phyloP scores from a whole-genome alignment of 805 yeast species.

The Ogataea saltuana region DNA sequence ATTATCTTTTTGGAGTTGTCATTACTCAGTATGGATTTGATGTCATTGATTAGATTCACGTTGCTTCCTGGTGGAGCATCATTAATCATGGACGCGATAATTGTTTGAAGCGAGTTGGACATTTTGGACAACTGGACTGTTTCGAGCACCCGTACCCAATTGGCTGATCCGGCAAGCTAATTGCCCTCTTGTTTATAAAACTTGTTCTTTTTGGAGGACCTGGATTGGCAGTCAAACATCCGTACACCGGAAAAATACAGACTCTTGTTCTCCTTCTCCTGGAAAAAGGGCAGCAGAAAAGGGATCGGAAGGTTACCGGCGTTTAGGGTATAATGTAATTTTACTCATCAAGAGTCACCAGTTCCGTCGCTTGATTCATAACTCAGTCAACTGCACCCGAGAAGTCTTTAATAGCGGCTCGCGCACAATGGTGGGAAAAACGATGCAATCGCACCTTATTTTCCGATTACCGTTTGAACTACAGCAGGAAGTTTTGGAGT shows the following conservation, averaged over 20 bases:
- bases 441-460: slow-evolving; percentile 5
- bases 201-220: not conserved
- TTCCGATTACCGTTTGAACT: slow-evolving; percentile 20
- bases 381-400: too few relatives aligned
- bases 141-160: too few relatives aligned
- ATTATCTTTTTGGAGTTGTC: slow-evolving; percentile 29
- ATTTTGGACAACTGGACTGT: slow-evolving; percentile 11
- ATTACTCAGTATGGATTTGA: slow-evolving; percentile 30
- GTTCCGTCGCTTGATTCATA: too few relatives aligned
- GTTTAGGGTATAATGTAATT: not conserved
- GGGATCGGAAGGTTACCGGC: not conserved
- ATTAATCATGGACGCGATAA: slow-evolving; percentile 37
- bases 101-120: slow-evolving; percentile 28
- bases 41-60: slow-evolving; percentile 30
- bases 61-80: slow-evolving; percentile 64
- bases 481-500: slow-evolving; percentile 15
- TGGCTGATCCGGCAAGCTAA: too few relatives aligned
- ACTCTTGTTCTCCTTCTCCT: not conserved
- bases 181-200: not conserved
- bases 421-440: too few relatives aligned
- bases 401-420: too few relatives aligned
- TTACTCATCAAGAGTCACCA: not conserved
- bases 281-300: not conserved
- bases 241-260: slow-evolving; percentile 9
- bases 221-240: slow-evolving; percentile 1